Conservation (phyloP, 495 filamentous ascomycete species). For the Podospora australis region DNA sequence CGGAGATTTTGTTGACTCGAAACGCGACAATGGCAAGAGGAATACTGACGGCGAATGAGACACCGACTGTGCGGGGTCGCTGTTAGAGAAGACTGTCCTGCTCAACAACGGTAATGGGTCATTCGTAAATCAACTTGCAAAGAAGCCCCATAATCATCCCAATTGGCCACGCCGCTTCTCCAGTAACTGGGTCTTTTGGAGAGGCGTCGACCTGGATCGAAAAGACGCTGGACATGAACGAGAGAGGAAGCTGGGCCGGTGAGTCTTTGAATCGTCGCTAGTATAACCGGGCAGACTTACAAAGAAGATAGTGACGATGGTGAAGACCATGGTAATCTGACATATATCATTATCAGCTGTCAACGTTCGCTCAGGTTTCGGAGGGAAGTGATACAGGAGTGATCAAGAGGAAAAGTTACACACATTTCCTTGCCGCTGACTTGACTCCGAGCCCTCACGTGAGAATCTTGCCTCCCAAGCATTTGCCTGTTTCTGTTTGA, state of each 20-base stretch:
- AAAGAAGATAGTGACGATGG: slow-evolving; percentile 16
- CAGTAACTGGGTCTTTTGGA: slow-evolving; percentile 6
- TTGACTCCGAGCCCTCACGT: slow-evolving; percentile 12
- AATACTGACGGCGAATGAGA: slow-evolving; percentile 11
- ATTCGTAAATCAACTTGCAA: slow-evolving; percentile 1
- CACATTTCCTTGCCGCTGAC: slow-evolving; percentile 14
- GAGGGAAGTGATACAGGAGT: too few species aligned
- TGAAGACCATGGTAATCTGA: slow-evolving; percentile 18
- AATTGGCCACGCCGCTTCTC: slow-evolving; percentile 6
- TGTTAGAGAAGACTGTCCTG: not conserved
- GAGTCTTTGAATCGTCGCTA: not conserved
- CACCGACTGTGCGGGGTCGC: slow-evolving; percentile 5
- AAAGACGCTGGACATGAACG: slow-evolving; percentile 17
- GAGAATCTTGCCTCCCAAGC: slow-evolving; percentile 21
- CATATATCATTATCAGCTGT: not conserved
- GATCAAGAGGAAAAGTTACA: not conserved
- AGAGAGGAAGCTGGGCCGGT: slow-evolving; percentile 10
- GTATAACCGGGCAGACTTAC: not conserved
- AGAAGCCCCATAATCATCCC: slow-evolving; percentile 2
- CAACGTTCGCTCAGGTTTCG: too few species aligned
- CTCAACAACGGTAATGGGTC: too few species aligned
- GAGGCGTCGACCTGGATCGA: slow-evolving; percentile 7
- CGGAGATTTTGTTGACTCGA: too few species aligned
- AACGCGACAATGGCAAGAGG: slow-evolving; percentile 11
- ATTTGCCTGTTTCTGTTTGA: slow-evolving; percentile 26